Evolutionary conservation across 176 grass and related monocot species (phyloP).

Genomic region (Canna indica): DNA sequence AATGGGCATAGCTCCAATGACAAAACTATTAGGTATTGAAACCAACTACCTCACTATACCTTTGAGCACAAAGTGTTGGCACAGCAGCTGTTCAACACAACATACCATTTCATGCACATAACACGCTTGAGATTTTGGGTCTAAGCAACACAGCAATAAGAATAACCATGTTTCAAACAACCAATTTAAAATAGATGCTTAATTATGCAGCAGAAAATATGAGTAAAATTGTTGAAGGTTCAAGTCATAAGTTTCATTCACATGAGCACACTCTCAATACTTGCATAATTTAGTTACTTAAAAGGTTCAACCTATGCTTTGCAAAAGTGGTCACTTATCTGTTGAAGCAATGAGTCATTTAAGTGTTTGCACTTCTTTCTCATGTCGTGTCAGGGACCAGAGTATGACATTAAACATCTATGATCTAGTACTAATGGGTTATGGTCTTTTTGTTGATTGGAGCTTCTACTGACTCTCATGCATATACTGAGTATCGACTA

Average conservation of each 20-base stretch:
- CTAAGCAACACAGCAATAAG: not conserved
- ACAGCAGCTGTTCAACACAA: not conserved
- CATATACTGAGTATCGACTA: too few relatives aligned
- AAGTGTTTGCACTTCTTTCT: not conserved
- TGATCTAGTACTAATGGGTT: not conserved
- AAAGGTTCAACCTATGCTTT: not conserved
- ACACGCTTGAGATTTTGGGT: not conserved
- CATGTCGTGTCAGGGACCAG: not conserved
- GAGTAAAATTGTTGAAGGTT: not conserved
- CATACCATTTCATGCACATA: not conserved
- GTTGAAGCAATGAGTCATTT: not conserved
- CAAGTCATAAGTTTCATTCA: not conserved
- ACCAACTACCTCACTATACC: not conserved
- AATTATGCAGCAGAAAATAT: not conserved
- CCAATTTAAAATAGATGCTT: not conserved
- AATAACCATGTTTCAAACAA: not conserved
- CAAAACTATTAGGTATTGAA: not conserved
- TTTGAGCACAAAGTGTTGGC: not conserved
- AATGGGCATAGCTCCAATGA: not conserved
- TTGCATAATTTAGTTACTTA: not conserved
- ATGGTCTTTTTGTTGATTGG: not conserved
- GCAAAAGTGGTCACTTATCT: not conserved
- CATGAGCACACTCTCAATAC: not conserved
- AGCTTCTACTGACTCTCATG: not conserved
- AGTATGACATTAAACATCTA: not conserved